Base-by-base conservation (phyloP, 2,329 filamentous ascomycete genomes). In the Erysiphe pisi region DNA sequence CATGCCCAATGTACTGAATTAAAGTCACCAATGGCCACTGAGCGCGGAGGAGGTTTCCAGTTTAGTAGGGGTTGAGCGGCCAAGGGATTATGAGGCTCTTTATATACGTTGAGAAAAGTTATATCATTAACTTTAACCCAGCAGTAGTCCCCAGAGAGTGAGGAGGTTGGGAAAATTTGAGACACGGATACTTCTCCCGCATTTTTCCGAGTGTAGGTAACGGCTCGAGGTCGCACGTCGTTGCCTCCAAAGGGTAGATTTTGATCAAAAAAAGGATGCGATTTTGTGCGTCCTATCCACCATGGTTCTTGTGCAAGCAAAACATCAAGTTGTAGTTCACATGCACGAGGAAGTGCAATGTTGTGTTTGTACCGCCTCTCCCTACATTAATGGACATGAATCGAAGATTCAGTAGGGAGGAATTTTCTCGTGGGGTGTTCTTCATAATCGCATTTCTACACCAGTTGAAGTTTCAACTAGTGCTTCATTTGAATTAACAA, bases 361-460 rank as follows among this genome's bases (percentile, higher is more conserved):
- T 70, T 6, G 22, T 70, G 63, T 28, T 70, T 36, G 63, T 12
- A 12, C 63, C 31, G 20, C 63, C 63, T 70, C 28, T n/a, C 14
- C 58, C 58, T 65, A 65, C 58, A 65, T 65, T 65, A 31, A 65
- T 65, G 4, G 58, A 65, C 58, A 65, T 65, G n/a, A 52, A 52
- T 36, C 31, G 31, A 36, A 36, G 31, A 36, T 36, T 36, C 31
- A 2, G 31, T 36, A 36, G 31, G 31, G 31, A 36, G 31, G 31
- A 36, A 36, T 36, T 36, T 36, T 36, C 31, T 36, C 31, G 31
- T 36, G 31, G 6, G 31, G 31, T 36, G 31, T 36, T 36, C 31
- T 36, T 36, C 31, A 36, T 36, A 36, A 36, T 36, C 31, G 31
- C 31, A 36, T 36, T 36, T 36, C 31, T 36, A 36, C 31, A 36